Conservation (phyloP, 2,329 filamentous ascomycete species). For the Coniosporium tulheliwenetii region DNA sequence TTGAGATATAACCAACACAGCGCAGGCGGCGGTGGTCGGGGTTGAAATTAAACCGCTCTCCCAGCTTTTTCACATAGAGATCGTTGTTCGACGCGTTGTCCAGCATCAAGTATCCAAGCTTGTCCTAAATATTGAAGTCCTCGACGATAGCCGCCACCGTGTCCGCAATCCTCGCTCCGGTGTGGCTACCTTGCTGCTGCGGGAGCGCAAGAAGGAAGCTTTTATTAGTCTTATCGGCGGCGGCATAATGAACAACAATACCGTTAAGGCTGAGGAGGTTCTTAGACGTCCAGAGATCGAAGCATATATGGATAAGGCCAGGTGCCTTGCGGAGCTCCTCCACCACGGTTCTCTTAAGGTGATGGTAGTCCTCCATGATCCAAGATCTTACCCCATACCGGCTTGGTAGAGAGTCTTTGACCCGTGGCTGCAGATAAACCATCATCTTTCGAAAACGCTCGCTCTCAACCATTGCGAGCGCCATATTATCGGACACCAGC, state of each 20-base stretch:
- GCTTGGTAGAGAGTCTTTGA: neutral
- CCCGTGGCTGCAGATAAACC: neutral
- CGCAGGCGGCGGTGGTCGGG: slow-evolving; percentile 1
- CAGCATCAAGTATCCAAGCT: slow-evolving; percentile 6
- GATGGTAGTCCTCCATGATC: neutral
- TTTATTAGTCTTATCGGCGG: slow-evolving; percentile 1
- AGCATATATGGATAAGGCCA: slow-evolving; percentile 1
- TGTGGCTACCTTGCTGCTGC: slow-evolving; percentile 4
- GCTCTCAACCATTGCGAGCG: neutral
- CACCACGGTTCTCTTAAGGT: too few relatives aligned
- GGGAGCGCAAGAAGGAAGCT: slow-evolving; percentile 4
- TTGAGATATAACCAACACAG: slow-evolving; percentile 4
- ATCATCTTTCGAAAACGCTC: neutral
- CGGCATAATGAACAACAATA: slow-evolving; percentile 7
- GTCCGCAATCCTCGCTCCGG: slow-evolving; percentile 1
- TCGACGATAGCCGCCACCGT: slow-evolving; percentile 2
- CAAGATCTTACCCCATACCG: neutral
- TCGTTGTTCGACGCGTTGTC: slow-evolving; percentile 7
- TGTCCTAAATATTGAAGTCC: slow-evolving; percentile 1
- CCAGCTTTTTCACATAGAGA: slow-evolving; percentile 1
- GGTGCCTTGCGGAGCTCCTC: neutral
- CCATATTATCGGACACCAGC: neutral
- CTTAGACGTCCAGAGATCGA: too few relatives aligned
- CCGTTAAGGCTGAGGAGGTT: too few relatives aligned
- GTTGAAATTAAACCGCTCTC: slow-evolving; percentile 3